Conservation (phyloP, 495 filamentous ascomycete genomes). For the Chaetomium fimeti region DNA sequence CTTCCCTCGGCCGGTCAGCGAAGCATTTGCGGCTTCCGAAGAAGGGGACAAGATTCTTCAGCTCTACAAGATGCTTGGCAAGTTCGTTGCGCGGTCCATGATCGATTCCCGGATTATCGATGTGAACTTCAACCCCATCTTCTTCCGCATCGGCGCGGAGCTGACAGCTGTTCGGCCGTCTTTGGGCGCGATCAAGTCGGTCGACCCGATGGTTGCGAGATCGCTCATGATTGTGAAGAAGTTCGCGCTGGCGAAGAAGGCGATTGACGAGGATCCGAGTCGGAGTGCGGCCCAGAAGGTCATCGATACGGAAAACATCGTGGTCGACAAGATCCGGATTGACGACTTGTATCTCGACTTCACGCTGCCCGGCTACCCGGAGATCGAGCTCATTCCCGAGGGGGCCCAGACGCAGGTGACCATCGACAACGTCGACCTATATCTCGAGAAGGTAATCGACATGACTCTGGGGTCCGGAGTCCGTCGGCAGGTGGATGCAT, state of each 20-base stretch:
- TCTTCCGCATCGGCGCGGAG: slow-evolving; percentile 89
- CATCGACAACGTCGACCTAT: slow-evolving; percentile 84
- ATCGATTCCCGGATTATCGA: slow-evolving; percentile 98
- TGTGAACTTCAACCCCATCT: slow-evolving; percentile 94
- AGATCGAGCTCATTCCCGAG: slow-evolving; percentile 76
- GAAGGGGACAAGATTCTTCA: slow-evolving; percentile 80
- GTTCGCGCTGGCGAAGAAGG: slow-evolving; percentile 78
- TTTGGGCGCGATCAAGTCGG: slow-evolving; percentile 84
- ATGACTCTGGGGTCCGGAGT: slow-evolving; percentile 88
- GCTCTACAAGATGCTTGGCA: slow-evolving; percentile 90
- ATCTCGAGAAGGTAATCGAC: slow-evolving; percentile 87
- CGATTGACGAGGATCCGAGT: slow-evolving; percentile 65
- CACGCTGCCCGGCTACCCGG: slow-evolving; percentile 87
- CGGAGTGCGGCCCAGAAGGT: slow-evolving; percentile 68
- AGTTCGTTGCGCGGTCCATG: slow-evolving; percentile 98
- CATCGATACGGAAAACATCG: slow-evolving; percentile 62
- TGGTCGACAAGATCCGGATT: slow-evolving; percentile 68
- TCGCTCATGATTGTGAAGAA: slow-evolving; percentile 86
- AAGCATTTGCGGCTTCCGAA: slow-evolving; percentile 68
- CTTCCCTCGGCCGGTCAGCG: slow-evolving; percentile 90
- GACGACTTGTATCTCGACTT: slow-evolving; percentile 93
- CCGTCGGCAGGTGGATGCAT: slow-evolving; percentile 83
- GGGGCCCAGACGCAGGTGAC: slow-evolving; percentile 74
- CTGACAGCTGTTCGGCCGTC: slow-evolving; percentile 74
- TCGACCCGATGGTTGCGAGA: slow-evolving; percentile 81